These are phyloP conservation scores for Suhomyces bokatorum DNA, from an alignment of 1,139 yeast species.

Conservation along the genomic window DNA sequence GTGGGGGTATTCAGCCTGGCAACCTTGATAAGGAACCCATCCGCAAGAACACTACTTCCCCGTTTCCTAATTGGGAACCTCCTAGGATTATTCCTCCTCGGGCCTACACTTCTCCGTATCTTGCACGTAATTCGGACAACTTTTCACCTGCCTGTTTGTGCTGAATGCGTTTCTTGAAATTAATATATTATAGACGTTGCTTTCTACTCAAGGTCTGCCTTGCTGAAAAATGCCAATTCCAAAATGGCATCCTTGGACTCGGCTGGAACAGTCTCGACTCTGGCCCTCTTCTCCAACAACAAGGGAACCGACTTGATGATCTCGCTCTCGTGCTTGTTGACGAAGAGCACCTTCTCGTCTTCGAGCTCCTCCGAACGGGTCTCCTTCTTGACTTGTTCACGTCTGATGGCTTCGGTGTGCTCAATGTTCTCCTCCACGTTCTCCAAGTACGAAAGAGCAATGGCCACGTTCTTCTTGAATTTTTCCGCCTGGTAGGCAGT, in stretches of 20 bases:
- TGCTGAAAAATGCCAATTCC: constrained; percentile 2
- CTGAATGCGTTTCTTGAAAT: too few species aligned
- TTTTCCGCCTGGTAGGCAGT: not conserved
- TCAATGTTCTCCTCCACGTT: constrained; percentile 1
- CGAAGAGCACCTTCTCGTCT: not conserved
- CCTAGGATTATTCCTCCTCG: too few species aligned
- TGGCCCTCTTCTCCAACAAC: not conserved
- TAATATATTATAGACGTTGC: too few species aligned
- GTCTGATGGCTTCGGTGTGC: constrained; percentile 1
- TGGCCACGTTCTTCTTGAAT: not conserved
- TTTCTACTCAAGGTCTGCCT: not conserved
- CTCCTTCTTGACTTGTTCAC: constrained; percentile 2
- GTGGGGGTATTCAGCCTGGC: too few species aligned
- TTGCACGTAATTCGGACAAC: too few species aligned
- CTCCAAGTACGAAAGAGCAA: constrained; percentile 1
- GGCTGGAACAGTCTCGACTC: constrained; percentile 1
- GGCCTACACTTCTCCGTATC: too few species aligned
- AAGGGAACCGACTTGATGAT: not conserved
- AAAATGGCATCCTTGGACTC: not conserved
- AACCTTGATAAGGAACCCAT: too few species aligned
- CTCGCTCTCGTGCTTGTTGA: not conserved
- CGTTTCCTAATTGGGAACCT: too few species aligned
- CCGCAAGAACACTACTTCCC: too few species aligned
- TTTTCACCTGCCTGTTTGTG: too few species aligned
- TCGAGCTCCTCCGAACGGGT: constrained; percentile 2